These are phyloP conservation scores for Xylaria intraflava DNA, from an alignment of 495 filamentous ascomycete genomes.

Conservation along the genomic window DNA sequence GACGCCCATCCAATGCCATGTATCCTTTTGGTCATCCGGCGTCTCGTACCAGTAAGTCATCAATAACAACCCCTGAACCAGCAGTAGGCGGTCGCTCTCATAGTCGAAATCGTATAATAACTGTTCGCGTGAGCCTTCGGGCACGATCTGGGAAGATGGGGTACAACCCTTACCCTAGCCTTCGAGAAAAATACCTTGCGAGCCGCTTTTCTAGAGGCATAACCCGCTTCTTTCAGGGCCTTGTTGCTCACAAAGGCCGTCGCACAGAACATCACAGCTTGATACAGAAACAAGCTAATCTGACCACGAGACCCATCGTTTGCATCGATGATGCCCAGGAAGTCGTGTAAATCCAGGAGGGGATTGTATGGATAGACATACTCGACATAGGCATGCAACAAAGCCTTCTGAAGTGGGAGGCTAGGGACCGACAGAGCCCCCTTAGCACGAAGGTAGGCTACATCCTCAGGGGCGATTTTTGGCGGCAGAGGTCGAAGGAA, in stretches of 20 bases:
- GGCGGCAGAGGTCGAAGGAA: conserved; percentile 69
- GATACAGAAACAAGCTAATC: conserved; percentile 71
- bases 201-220: conserved; percentile 61
- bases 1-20: conserved; percentile 89
- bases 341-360: conserved; percentile 69
- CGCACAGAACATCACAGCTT: conserved; percentile 76
- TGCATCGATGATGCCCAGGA: conserved; percentile 57
- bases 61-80: conserved; percentile 76
- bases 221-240: conserved; percentile 62
- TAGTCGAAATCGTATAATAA: conserved; percentile 79
- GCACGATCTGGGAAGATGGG: not conserved
- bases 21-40: conserved; percentile 83
- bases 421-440: conserved; percentile 68
- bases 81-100: conserved; percentile 69
- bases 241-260: conserved; percentile 70
- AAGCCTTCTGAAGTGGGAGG: conserved; percentile 59
- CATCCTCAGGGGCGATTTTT: conserved; percentile 63
- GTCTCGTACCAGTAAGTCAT: conserved; percentile 93
- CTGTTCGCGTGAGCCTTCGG: conserved; percentile 24
- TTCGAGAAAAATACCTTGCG: conserved; percentile 75
- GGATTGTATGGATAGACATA: conserved; percentile 89
- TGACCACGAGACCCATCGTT: conserved; percentile 59
- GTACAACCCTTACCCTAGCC: conserved; percentile 53
- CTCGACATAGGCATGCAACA: conserved; percentile 69
- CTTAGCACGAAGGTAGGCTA: conserved; percentile 66